phyloP scores from a whole-genome alignment of 768 basidiomycete species.

The Tubosaeta sp. region DNA sequence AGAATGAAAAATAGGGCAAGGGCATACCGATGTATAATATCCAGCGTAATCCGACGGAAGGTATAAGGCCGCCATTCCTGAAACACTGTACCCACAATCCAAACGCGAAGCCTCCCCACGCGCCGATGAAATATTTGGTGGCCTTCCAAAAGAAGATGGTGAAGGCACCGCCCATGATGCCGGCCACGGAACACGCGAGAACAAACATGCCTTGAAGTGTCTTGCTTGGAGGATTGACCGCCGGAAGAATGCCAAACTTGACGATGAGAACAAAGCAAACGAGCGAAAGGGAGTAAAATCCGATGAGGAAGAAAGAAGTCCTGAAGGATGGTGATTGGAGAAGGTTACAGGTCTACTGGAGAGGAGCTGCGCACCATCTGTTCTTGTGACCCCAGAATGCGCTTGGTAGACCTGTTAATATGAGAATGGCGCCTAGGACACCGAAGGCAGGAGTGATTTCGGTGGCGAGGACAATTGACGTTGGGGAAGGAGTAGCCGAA shows the following conservation, averaged over 20 bases:
- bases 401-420: slow-evolving; percentile 84
- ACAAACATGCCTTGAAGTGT: slow-evolving; percentile 89
- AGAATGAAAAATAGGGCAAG: slow-evolving; percentile 17
- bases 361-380: slow-evolving; percentile 60
- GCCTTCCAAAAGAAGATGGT: slow-evolving; percentile 93
- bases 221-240: slow-evolving; percentile 72
- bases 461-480: slow-evolving; percentile 47
- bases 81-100: slow-evolving; percentile 88
- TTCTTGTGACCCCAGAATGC: slow-evolving; percentile 95
- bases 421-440: slow-evolving; percentile 82
- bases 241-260: slow-evolving; percentile 81
- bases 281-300: slow-evolving; percentile 85
- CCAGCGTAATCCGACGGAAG: slow-evolving; percentile 77
- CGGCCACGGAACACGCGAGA: slow-evolving; percentile 73
- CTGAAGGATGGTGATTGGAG: slow-evolving; percentile 36
- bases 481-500: slow-evolving; percentile 33
- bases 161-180: slow-evolving; percentile 77
- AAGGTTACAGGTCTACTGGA: background rate
- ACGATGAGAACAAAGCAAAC: slow-evolving; percentile 85
- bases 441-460: slow-evolving; percentile 84
- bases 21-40: slow-evolving; percentile 76
- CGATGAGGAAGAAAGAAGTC: slow-evolving; percentile 91
- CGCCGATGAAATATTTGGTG: slow-evolving; percentile 70
- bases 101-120: slow-evolving; percentile 70
- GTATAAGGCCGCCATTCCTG: slow-evolving; percentile 76